Evolutionary conservation across 768 basidiomycete species (phyloP).

Genomic region (Xerocomellus chrysenteron): DNA sequence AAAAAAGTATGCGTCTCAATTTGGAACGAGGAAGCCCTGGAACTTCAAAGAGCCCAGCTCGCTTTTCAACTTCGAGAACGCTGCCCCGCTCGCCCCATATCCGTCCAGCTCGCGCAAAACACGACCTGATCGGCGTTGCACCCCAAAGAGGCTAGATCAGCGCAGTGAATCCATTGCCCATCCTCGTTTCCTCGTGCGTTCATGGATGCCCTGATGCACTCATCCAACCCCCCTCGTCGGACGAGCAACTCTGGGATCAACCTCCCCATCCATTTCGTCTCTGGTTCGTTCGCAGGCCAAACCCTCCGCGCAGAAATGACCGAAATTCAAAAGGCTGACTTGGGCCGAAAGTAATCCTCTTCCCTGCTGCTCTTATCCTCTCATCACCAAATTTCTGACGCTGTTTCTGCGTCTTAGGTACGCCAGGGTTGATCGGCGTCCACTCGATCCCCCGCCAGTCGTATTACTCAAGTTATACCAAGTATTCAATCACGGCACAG

Average conservation of each 20-base stretch:
- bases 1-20: conserved; percentile 20
- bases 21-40: conserved; percentile 21
- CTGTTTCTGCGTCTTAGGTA: conserved; percentile 37
- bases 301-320: conserved; percentile 53
- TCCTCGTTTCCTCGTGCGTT: neutral
- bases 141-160: conserved; percentile 10
- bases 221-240: conserved; percentile 23
- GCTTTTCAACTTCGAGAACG: neutral
- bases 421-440: conserved; percentile 61
- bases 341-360: conserved; percentile 58
- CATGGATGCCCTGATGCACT: conserved; percentile 22
- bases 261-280: conserved; percentile 50
- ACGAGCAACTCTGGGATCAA: conserved; percentile 30
- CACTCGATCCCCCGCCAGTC: conserved; percentile 67
- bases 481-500: conserved; percentile 40
- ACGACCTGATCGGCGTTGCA: conserved; percentile 14
- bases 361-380: neutral
- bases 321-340: conserved; percentile 66
- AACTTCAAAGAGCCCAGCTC: neutral
- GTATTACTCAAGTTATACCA: conserved; percentile 52
- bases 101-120: conserved; percentile 7
- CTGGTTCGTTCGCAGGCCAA: conserved; percentile 60
- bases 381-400: conserved; percentile 2
- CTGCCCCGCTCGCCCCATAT: conserved; percentile 3
- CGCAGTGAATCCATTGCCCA: neutral